These are phyloP conservation scores for Blepharisma japonicum DNA, from an alignment of 73 alveolate species.

Conservation along the genomic window DNA sequence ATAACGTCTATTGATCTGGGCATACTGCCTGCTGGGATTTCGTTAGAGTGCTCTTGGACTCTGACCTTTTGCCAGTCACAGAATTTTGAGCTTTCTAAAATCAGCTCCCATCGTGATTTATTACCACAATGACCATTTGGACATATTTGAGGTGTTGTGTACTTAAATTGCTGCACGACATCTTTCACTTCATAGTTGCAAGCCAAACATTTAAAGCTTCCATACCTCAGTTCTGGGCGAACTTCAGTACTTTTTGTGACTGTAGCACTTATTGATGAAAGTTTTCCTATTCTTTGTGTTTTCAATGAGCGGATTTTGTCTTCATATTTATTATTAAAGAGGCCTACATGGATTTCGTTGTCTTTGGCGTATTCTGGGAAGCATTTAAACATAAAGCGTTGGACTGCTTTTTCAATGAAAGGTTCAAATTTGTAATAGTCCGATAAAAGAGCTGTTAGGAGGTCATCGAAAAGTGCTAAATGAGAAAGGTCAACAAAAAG, in stretches of 20 bases:
- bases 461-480: conserved; percentile 32
- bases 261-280: conserved; percentile 80
- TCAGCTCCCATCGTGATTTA: conserved; percentile 88
- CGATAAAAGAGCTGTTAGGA: conserved; percentile 47
- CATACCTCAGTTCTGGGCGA: conserved; percentile 89
- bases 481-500: conserved; percentile 55
- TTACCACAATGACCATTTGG: conserved; percentile 86
- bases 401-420: conserved; percentile 72
- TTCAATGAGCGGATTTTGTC: conserved; percentile 78
- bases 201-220: conserved; percentile 75
- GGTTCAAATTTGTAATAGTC: conserved; percentile 73
- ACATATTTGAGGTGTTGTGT: conserved; percentile 94
- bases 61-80: conserved; percentile 97
- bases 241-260: conserved; percentile 96
- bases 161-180: conserved; percentile 95
- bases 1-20: conserved; percentile 98
- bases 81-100: conserved; percentile 78
- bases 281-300: conserved; percentile 71
- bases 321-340: conserved; percentile 57
- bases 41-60: conserved; percentile 93
- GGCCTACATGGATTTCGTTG: conserved; percentile 63
- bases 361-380: conserved; percentile 76
- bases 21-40: conserved; percentile 99
- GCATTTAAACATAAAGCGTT: conserved; percentile 56
- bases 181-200: conserved; percentile 70